phyloP scores from a whole-genome alignment of 1,284 basidiomycete species.

The Malassezia pachydermatis region DNA sequence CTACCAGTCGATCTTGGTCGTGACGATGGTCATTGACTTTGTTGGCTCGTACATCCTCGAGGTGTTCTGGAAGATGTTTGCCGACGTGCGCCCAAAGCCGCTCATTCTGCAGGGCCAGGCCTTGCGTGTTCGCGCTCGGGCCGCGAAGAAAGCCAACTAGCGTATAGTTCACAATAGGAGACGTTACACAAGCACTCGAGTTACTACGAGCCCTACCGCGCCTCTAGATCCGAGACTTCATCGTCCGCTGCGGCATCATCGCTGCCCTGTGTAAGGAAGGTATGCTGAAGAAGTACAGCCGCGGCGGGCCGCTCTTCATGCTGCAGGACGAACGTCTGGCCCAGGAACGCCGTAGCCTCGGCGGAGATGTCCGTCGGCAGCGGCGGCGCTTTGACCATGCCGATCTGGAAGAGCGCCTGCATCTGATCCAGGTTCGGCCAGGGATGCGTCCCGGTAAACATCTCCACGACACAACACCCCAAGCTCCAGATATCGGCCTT shows the following conservation, averaged over 20 bases:
- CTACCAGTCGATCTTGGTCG: slow-evolving; percentile 51
- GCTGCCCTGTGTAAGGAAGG: slow-evolving; percentile 26
- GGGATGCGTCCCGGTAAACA: slow-evolving; percentile 93
- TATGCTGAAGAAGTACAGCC: slow-evolving; percentile 33
- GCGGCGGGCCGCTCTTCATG: slow-evolving; percentile 34
- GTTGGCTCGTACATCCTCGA: slow-evolving; percentile 77
- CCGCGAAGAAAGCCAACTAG: not conserved
- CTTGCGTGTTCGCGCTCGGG: slow-evolving; percentile 4
- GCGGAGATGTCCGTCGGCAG: slow-evolving; percentile 40
- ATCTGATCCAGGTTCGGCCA: slow-evolving; percentile 97
- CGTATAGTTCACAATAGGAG: not conserved
- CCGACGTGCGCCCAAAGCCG: slow-evolving; percentile 71
- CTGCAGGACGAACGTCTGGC: slow-evolving; percentile 39
- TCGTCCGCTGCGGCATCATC: not conserved
- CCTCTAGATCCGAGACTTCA: not conserved
- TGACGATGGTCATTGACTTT: slow-evolving; percentile 77
- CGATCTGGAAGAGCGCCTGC: slow-evolving; percentile 51
- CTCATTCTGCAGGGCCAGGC: slow-evolving; percentile 57
- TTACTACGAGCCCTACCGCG: too few relatives aligned
- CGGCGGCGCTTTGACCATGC: slow-evolving; percentile 26
- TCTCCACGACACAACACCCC: slow-evolving; percentile 92
- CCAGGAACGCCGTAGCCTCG: slow-evolving; percentile 34
- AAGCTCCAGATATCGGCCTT: slow-evolving; percentile 99
- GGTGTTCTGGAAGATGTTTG: slow-evolving; percentile 75
- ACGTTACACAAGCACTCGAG: not conserved